Base-by-base conservation (phyloP, 2,329 filamentous ascomycete species). In the Fusarium sp. region DNA sequence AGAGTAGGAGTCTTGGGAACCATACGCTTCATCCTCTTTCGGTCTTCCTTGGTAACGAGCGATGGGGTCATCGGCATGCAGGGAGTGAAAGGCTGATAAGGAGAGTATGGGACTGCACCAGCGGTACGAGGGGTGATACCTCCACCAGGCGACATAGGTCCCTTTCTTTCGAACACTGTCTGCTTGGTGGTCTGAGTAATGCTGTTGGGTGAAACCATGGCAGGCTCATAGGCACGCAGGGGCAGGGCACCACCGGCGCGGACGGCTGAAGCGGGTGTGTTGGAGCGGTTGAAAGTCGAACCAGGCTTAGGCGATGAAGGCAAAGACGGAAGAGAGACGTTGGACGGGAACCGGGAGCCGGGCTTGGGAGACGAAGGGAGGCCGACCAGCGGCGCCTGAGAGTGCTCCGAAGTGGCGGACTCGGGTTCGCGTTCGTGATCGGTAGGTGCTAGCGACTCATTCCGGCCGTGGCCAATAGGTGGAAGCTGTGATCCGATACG, bases 1-100 rank as follows among this genome's bases (percentile, higher is more conserved):
- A 89, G 75, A 0, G 90, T 89, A 5, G 91, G 91, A 60, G 89
- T 91, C 84, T 91, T 90, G 67, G 89, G 90, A 75, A 91, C 87
- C 80, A 91, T 82, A 80, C 88, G 90, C 85, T 86, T 90, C 87
- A 91, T 91, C 80, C 88, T 86, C 87, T 92, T 94, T 31, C 93
- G 85, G 79, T 95, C 93, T 71, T 90, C 89, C 81, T 88, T 90
- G 27, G 91, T 94, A 18, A 94, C 91, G 56, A 96, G 83, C 22
- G 90, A 90, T n/a, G 94, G 93, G 33, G 94, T 95, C 58, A 95
- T 90, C 1, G 94, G 94, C 60, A 95, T 88, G 57, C 94, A 86
- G 1, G 93, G 93, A 8, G 92, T 93, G 80, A 92, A 94, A 1
- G 94, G 94, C 85, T 95, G 94, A 76, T 95, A 96, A 0, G 94